Conservation (phyloP, 2,329 filamentous ascomycete genomes). For the Colletotrichum kahawae region DNA sequence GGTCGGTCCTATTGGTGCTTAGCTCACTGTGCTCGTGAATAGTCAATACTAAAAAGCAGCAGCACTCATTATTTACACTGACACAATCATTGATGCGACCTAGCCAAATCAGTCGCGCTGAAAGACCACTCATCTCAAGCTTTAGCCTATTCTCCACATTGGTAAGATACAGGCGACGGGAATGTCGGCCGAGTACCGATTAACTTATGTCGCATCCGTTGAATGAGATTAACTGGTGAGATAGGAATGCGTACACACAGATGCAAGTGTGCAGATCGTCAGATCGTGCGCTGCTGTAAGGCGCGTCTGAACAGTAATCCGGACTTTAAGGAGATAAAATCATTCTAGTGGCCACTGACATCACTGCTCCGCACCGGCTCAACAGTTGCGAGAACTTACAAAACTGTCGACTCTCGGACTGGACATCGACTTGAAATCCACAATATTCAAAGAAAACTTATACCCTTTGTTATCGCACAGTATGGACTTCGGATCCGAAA, state of each 20-base stretch:
- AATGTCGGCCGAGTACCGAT: background rate
- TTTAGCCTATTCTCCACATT: background rate
- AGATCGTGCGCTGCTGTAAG: background rate
- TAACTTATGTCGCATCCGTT: background rate
- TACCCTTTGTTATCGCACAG: background rate
- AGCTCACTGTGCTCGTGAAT: background rate
- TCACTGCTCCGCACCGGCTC: background rate
- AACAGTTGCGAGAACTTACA: background rate
- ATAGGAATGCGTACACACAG: background rate
- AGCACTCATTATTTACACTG: background rate
- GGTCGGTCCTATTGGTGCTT: background rate
- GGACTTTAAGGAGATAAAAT: background rate
- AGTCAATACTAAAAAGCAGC: background rate
- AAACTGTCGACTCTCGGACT: background rate
- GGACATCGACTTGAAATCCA: background rate
- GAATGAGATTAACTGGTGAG: background rate
- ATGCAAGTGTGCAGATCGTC: background rate
- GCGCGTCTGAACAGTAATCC: background rate
- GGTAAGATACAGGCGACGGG: background rate
- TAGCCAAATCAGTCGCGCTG: background rate
- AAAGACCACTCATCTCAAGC: background rate
- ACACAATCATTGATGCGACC: background rate
- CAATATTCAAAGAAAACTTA: background rate
- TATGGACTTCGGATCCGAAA: slow-evolving; percentile 22
- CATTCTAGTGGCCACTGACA: background rate